Conservation (phyloP, 2,329 filamentous ascomycete species). For the Alternaria ventricosa region DNA sequence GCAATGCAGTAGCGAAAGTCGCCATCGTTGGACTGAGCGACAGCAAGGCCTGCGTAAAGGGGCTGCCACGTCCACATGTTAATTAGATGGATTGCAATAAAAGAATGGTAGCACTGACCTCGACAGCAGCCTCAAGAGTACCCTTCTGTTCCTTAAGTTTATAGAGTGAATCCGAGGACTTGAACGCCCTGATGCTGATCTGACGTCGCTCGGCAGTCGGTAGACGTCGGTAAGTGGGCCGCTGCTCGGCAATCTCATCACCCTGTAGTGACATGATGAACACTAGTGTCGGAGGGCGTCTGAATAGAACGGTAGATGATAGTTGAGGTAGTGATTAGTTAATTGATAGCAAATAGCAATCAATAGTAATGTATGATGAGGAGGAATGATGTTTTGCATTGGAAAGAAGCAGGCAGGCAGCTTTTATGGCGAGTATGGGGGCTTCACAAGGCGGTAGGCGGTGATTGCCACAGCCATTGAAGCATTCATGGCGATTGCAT, state of each 20-base stretch:
- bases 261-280: slow-evolving; percentile 7
- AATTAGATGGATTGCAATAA: neutral
- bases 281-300: neutral
- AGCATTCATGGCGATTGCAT: slow-evolving; percentile 11
- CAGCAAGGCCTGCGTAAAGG: slow-evolving; percentile 69
- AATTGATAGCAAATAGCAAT: neutral
- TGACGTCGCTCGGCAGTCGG: slow-evolving; percentile 10
- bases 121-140: slow-evolving; percentile 6
- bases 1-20: slow-evolving; percentile 63
- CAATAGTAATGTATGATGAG: neutral
- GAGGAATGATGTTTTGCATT: neutral
- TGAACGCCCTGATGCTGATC: slow-evolving; percentile 7
- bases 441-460: slow-evolving; percentile 1
- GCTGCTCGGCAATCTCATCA: slow-evolving; percentile 2
- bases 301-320: neutral
- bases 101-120: neutral
- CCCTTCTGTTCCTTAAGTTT: slow-evolving; percentile 11
- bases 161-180: slow-evolving; percentile 3
- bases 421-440: slow-evolving; percentile 9
- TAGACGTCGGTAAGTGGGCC: slow-evolving; percentile 2
- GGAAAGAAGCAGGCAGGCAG: neutral
- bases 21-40: slow-evolving; percentile 58
- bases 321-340: neutral
- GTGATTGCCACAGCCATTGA: slow-evolving; percentile 10
- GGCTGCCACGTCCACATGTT: slow-evolving; percentile 22